phyloP scores from a whole-genome alignment of 345 rosid genomes.

The thale cress (Arabidopsis thaliana) region TAIR10.1 NC_003076.8:23392501-23393000 shows the following conservation, averaged over 20 bases:
- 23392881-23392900: neutral
- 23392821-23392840: neutral
- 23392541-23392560: conserved; percentile 45
- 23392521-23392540: conserved; percentile 32
- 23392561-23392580: conserved; percentile 63
- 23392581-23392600: conserved; percentile 59
- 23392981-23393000: conserved; percentile 34
- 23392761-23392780: too few species aligned
- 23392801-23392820: neutral
- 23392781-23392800: too few species aligned
- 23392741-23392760: neutral
- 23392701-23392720: neutral
- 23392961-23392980: conserved; percentile 46
- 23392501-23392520: conserved; percentile 20
- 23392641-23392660: conserved; percentile 32
- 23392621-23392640: conserved; percentile 35
- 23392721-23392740: too few species aligned
- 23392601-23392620: conserved; percentile 44
- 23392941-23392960: conserved; percentile 45
- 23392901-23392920: neutral
- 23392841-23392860: too few species aligned
- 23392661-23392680: conserved; percentile 16
- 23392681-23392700: too few species aligned
- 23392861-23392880: neutral
- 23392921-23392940: conserved; percentile 13